Percentiles rank a stretch among this genome's conserved stretches.
phyloP scores from a whole-genome alignment of 1,139 yeast species.

The Nakaseomyces bracarensis region DNA sequence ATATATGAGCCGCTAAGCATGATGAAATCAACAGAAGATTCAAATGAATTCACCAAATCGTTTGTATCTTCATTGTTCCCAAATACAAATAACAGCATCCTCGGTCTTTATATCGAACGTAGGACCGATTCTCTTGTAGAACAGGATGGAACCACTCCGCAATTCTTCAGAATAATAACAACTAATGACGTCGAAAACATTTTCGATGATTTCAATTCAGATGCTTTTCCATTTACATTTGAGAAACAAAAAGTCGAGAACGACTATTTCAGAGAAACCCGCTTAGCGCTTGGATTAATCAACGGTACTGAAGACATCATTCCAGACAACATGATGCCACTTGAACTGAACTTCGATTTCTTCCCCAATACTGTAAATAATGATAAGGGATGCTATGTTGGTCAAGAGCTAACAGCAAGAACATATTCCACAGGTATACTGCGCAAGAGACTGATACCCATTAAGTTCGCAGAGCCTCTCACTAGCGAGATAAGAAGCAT shows the following conservation, averaged over 20 bases:
- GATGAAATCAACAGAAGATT: conserved; percentile 35
- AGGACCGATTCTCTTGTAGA: conserved; percentile 17
- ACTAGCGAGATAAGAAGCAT: conserved; percentile 2
- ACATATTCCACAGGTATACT: conserved; percentile 77
- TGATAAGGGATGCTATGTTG: conserved; percentile 90
- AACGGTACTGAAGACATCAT: conserved; percentile 45
- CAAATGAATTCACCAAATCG: conserved; percentile 34
- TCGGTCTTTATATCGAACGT: conserved; percentile 36
- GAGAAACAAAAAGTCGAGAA: conserved; percentile 19
- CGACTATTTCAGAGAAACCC: conserved; percentile 38
- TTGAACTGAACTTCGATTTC: conserved; percentile 72
- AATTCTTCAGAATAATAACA: conserved; percentile 63
- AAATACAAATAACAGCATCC: conserved; percentile 18
- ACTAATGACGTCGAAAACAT: conserved; percentile 30
- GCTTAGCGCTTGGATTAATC: conserved; percentile 56
- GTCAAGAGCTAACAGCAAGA: conserved; percentile 89
- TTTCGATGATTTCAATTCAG: conserved; percentile 29
- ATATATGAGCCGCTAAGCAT: conserved; percentile 23
- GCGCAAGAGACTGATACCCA: conserved; percentile 73
- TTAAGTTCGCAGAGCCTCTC: conserved; percentile 36
- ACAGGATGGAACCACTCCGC: conserved; percentile 51
- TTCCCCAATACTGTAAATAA: conserved; percentile 73
- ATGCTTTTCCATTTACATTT: conserved; percentile 24
- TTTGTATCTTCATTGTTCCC: conserved; percentile 32
- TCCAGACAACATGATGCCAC: conserved; percentile 56